phyloP scores from a whole-genome alignment of 257 asterid genomes.

The Solanum rostratum region DNA sequence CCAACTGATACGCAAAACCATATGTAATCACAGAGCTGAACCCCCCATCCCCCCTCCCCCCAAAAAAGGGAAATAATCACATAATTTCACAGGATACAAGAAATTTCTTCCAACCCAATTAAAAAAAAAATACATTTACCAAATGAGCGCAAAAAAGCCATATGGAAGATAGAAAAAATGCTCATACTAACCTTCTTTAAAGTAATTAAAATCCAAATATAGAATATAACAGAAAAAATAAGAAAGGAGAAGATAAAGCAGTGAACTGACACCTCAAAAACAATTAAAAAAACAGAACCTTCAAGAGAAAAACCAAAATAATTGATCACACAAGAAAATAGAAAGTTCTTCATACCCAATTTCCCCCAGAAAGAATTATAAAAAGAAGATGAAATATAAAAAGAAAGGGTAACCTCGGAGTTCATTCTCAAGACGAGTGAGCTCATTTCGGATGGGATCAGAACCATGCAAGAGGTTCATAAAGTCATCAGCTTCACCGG shows the following conservation, averaged over 20 bases:
- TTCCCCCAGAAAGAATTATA: neutral
- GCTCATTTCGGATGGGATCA: constrained; percentile 82
- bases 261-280: neutral
- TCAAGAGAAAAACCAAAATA: neutral
- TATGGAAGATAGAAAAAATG: neutral
- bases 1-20: neutral
- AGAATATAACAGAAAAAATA: neutral
- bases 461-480: constrained; percentile 64
- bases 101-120: neutral
- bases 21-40: neutral
- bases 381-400: neutral
- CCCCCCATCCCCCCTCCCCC: no score
- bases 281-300: neutral
- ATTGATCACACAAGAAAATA: neutral
- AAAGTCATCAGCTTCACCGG: constrained; percentile 30
- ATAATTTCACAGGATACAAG: neutral
- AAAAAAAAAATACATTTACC: neutral
- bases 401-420: constrained; percentile 42
- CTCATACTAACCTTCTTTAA: neutral
- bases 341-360: neutral
- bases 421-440: constrained; percentile 80
- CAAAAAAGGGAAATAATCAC: neutral
- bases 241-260: neutral
- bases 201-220: neutral
- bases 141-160: neutral